phyloP scores from a whole-genome alignment of 78 protist species.

The Dictyostelium brefeldianum region DNA sequence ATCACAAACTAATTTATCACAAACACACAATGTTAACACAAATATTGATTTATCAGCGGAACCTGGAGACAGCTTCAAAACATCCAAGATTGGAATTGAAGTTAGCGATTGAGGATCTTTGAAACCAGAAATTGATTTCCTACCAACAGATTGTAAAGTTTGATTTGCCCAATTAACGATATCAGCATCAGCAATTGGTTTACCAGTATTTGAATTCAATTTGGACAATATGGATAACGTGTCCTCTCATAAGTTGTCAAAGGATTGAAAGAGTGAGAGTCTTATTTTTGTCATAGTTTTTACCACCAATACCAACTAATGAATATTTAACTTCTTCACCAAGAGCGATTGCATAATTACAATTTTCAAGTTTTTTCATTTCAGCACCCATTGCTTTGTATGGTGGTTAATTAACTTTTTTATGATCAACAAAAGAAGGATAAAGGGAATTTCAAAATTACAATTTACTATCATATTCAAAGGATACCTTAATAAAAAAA shows the following conservation, averaged over 20 bases:
- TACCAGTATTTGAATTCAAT: conserved; percentile 69
- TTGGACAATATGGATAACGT: conserved; percentile 70
- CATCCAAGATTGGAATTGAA: conserved; percentile 86
- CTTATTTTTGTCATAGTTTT: conserved; percentile 82
- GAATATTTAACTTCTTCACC: conserved; percentile 75
- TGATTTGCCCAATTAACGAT: conserved; percentile 90
- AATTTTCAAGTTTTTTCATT: conserved; percentile 88
- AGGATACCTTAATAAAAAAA: no score
- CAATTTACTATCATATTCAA: no score
- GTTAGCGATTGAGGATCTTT: conserved; percentile 83
- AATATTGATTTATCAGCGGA: conserved; percentile 73
- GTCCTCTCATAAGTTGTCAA: conserved; percentile 93
- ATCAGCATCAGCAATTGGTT: conserved; percentile 87
- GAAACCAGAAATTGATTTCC: conserved; percentile 75
- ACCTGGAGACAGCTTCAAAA: conserved; percentile 91
- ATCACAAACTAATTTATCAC: no score
- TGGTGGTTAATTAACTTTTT: conserved; percentile 85
- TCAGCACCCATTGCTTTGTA: conserved; percentile 73
- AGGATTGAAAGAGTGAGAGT: conserved; percentile 64
- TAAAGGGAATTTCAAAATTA: no score
- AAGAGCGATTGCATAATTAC: conserved; percentile 84
- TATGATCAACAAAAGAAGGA: conserved; percentile 90
- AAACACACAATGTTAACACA: no score
- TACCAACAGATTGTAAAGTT: conserved; percentile 44
- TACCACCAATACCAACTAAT: conserved; percentile 88